A percentile compares a stretch with the other conserved stretches of the same genome.
phyloP scores from a whole-genome alignment of 305 asterid genomes.

The Stenogyne calaminthoides region DNA sequence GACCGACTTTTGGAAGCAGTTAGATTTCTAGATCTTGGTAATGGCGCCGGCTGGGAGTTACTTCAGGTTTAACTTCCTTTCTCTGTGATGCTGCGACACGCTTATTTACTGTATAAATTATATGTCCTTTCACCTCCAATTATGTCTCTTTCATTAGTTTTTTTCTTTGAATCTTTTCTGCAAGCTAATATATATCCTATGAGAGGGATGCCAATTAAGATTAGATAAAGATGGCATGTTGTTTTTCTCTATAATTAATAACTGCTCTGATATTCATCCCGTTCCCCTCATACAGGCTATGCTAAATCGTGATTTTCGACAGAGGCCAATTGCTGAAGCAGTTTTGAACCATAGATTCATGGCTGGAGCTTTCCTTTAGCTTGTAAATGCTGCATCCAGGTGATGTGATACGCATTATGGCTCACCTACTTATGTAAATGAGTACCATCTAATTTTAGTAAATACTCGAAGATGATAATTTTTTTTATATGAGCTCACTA shows the following conservation, averaged over 20 bases:
- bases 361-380: constrained; percentile 53
- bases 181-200: not conserved
- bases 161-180: not conserved
- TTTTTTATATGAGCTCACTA: not conserved
- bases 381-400: not conserved
- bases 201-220: not conserved
- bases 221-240: not conserved
- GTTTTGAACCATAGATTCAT: constrained; percentile 79
- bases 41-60: constrained; percentile 91
- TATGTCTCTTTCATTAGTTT: not conserved
- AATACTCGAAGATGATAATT: not conserved
- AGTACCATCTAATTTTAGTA: not conserved
- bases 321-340: constrained; percentile 86
- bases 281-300: constrained; percentile 53
- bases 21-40: constrained; percentile 72
- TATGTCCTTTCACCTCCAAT: not conserved
- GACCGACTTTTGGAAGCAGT: constrained; percentile 76
- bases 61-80: constrained; percentile 66
- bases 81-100: not conserved
- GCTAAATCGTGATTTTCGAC: constrained; percentile 69
- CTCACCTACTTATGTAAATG: not conserved
- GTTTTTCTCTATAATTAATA: not conserved
- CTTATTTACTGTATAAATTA: too few relatives aligned
- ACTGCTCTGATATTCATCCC: not conserved
- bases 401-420: not conserved